Percentiles rank a stretch among this genome's conserved stretches.
Conservation (phyloP, 495 filamentous ascomycete species). For the Elasticomyces elasticus region DNA sequence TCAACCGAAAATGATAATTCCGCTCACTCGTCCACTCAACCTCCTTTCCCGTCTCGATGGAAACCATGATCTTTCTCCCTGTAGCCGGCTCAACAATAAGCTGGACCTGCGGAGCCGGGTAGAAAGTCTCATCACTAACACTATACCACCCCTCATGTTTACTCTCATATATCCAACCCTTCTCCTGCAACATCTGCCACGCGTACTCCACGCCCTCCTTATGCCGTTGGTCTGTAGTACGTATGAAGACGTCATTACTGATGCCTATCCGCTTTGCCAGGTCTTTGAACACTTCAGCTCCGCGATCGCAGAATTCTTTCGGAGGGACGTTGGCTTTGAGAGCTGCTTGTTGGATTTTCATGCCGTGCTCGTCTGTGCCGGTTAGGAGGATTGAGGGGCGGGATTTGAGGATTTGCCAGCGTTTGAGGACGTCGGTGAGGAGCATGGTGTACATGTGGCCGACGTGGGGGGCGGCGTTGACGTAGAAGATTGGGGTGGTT, state of each 20-base stretch:
- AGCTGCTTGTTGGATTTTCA: conserved; percentile 91
- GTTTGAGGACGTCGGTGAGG: conserved; percentile 79
- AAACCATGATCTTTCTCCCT: conserved; percentile 71
- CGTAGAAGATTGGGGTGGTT: conserved; percentile 97
- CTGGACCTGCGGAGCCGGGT: conserved; percentile 64
- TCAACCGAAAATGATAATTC: conserved; percentile 93
- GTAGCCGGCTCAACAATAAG: conserved; percentile 67
- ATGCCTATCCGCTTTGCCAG: conserved; percentile 61
- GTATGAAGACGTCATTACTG: conserved; percentile 73
- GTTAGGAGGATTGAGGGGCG: conserved; percentile 67
- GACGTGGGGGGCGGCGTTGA: conserved; percentile 92
- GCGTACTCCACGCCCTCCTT: conserved; percentile 80
- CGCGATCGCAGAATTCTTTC: conserved; percentile 54
- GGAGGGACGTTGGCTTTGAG: conserved; percentile 50
- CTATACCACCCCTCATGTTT: conserved; percentile 96
- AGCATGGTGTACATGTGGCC: conserved; percentile 93
- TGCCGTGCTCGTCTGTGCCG: conserved; percentile 95
- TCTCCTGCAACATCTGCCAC: conserved; percentile 68
- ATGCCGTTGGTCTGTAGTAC: conserved; percentile 78
- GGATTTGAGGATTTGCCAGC: conserved; percentile 77
- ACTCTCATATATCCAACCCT: conserved; percentile 69
- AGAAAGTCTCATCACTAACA: conserved; percentile 92
- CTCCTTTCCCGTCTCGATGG: conserved; percentile 76
- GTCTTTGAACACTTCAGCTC: conserved; percentile 51
- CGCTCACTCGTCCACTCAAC: conserved; percentile 92